phyloP scores from a whole-genome alignment of 78 protist genomes.

The Dictyostelium citrinum region DNA sequence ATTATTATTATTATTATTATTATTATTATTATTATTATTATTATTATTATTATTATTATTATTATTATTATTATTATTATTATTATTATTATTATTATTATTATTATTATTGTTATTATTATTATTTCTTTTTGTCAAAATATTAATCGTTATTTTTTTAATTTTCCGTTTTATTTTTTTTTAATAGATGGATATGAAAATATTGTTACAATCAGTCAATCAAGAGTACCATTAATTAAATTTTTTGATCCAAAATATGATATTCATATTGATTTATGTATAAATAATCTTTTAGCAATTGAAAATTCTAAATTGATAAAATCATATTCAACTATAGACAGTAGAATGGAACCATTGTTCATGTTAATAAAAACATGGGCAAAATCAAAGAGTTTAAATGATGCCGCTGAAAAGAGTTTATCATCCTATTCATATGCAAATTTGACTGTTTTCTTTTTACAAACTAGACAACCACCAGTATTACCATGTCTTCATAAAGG shows the following conservation, averaged over 20 bases:
- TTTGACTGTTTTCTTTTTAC: conserved; percentile 12
- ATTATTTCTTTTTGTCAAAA: too few species aligned
- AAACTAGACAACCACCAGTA: background rate
- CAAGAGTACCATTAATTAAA: conserved; percentile 49
- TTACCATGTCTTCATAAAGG: conserved; percentile 21
- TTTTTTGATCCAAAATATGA: background rate
- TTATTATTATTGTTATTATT: too few species aligned
- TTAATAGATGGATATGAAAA: background rate
- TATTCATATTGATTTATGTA: conserved; percentile 22
- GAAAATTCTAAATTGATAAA: conserved; percentile 14
- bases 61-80: background rate
- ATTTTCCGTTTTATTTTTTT: background rate
- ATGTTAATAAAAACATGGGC: conserved; percentile 40
- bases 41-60: too few species aligned
- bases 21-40: too few species aligned
- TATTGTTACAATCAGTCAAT: background rate
- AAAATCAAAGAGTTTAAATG: conserved; percentile 4
- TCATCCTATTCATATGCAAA: conserved; percentile 25
- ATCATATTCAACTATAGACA: conserved; percentile 8
- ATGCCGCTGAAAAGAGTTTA: conserved; percentile 27
- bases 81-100: background rate
- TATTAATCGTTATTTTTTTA: too few species aligned
- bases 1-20: background rate
- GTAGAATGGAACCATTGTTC: background rate
- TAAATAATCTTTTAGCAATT: conserved; percentile 41